These are phyloP conservation scores for Cairneyella variabilis DNA, from an alignment of 495 filamentous ascomycete genomes.

Conservation along the genomic window DNA sequence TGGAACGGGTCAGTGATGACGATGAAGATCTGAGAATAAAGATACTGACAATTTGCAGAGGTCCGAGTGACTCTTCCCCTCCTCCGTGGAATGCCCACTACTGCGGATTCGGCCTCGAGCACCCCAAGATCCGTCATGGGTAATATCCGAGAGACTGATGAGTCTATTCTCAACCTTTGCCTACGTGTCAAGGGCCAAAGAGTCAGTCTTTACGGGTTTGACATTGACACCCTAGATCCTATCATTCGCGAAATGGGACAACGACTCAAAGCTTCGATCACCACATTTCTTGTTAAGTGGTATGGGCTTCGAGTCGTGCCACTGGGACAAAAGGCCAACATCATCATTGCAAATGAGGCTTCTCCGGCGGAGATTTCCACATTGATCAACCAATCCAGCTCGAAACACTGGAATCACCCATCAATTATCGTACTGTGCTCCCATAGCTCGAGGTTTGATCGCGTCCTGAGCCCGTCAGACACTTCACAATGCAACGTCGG, in stretches of 20 bases:
- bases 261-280: constrained; percentile 16
- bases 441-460: constrained; percentile 19
- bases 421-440: constrained; percentile 23
- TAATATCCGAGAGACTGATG: constrained; percentile 12
- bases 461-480: neutral
- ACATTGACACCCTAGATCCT: constrained; percentile 14
- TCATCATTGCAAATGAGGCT: constrained; percentile 22
- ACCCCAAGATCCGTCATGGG: constrained; percentile 11
- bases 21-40: neutral
- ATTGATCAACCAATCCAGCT: neutral
- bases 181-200: constrained; percentile 12
- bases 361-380: constrained; percentile 4
- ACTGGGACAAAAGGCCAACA: constrained; percentile 4
- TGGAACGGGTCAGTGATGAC: constrained; percentile 23
- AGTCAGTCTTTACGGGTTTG: constrained; percentile 23
- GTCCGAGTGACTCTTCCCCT: constrained; percentile 22
- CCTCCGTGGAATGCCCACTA: constrained; percentile 19
- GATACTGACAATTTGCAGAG: constrained; percentile 10
- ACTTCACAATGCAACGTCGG: constrained; percentile 9
- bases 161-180: constrained; percentile 16
- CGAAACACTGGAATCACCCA: constrained; percentile 1
- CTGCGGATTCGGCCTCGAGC: constrained; percentile 6
- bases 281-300: constrained; percentile 23
- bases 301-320: constrained; percentile 22
- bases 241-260: constrained; percentile 9